These are phyloP conservation scores for Coniochaeta sp. DNA, from an alignment of 2,329 filamentous ascomycete species.

Conservation along the genomic window DNA sequence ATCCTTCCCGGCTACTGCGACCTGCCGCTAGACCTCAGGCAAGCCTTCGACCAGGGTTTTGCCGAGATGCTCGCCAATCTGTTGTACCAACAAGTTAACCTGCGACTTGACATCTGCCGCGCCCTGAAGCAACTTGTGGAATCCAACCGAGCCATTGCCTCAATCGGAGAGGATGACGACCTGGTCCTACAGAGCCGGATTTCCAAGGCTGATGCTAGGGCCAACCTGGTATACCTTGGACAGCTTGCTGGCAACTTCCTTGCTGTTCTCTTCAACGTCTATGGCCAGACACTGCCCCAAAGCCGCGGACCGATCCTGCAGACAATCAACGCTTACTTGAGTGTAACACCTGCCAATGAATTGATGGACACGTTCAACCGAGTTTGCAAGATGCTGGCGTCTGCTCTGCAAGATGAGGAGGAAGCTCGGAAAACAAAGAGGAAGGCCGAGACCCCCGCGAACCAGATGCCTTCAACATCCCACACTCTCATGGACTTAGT, in stretches of 20 bases:
- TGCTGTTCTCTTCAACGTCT: conserved; percentile 97
- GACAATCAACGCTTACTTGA: conserved; percentile 91
- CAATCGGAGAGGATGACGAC: conserved; percentile 63
- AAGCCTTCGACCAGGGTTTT: conserved; percentile 79
- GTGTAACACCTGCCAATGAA: conserved; percentile 72
- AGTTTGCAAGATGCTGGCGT: conserved; percentile 76
- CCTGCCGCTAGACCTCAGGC: conserved; percentile 69
- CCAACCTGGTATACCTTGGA: conserved; percentile 77
- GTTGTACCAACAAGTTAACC: conserved; percentile 82
- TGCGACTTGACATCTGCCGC: conserved; percentile 81
- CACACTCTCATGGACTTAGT: conserved; percentile 96
- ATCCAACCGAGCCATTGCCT: conserved; percentile 76
- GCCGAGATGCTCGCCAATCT: conserved; percentile 88
- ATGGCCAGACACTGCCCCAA: conserved; percentile 90
- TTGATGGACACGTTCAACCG: conserved; percentile 83
- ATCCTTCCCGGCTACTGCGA: conserved; percentile 92
- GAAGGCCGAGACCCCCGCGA: conserved; percentile 43
- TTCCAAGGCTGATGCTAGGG: conserved; percentile 64
- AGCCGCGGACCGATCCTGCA: conserved; percentile 85
- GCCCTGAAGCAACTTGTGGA: conserved; percentile 83
- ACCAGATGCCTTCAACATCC: conserved; percentile 82
- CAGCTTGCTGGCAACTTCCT: conserved; percentile 80
- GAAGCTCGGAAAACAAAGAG: conserved; percentile 28
- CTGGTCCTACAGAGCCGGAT: conserved; percentile 73
- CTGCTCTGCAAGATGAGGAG: conserved; percentile 50